A percentile compares a stretch with the other conserved stretches of the same genome.
Evolutionary conservation across 495 filamentous ascomycete genomes (phyloP).

Genomic region (Daldinia childiae): DNA sequence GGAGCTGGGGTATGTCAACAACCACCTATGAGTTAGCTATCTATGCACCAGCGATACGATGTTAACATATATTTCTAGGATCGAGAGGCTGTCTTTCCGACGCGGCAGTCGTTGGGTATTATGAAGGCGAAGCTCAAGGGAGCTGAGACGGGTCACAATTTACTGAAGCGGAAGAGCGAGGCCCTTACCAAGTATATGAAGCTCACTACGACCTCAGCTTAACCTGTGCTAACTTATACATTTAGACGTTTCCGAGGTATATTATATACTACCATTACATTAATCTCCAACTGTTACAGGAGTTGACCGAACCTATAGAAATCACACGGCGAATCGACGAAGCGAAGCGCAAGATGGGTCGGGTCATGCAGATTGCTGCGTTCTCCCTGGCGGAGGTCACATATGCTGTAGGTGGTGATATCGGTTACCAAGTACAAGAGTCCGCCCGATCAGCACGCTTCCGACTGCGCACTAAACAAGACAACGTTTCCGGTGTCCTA

Average conservation of each 20-base stretch:
- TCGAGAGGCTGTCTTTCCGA: slow-evolving; percentile 95
- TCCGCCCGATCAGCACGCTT: slow-evolving; percentile 92
- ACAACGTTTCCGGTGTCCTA: slow-evolving; percentile 97
- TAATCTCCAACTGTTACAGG: slow-evolving; percentile 1
- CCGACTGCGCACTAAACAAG: slow-evolving; percentile 90
- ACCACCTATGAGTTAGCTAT: not conserved
- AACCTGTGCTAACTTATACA: slow-evolving; percentile 19
- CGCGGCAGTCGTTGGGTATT: slow-evolving; percentile 91
- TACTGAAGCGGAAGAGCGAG: slow-evolving; percentile 93
- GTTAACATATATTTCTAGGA: slow-evolving; percentile 60
- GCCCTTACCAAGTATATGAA: slow-evolving; percentile 80
- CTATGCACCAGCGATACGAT: not conserved
- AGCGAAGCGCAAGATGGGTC: slow-evolving; percentile 99
- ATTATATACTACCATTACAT: not conserved
- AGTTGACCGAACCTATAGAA: slow-evolving; percentile 60
- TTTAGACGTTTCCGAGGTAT: slow-evolving; percentile 84
- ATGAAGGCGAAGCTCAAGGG: slow-evolving; percentile 99
- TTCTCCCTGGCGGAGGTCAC: slow-evolving; percentile 98
- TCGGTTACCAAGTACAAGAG: slow-evolving; percentile 97
- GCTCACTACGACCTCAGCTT: not conserved
- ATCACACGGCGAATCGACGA: slow-evolving; percentile 98
- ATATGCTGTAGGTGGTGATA: slow-evolving; percentile 95
- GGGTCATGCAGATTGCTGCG: slow-evolving; percentile 98
- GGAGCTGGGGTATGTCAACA: slow-evolving; percentile 64
- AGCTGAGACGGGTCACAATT: slow-evolving; percentile 85